phyloP scores from a whole-genome alignment of 192 early-diverging fungal species.

The Umbelopsis isabellina region DNA sequence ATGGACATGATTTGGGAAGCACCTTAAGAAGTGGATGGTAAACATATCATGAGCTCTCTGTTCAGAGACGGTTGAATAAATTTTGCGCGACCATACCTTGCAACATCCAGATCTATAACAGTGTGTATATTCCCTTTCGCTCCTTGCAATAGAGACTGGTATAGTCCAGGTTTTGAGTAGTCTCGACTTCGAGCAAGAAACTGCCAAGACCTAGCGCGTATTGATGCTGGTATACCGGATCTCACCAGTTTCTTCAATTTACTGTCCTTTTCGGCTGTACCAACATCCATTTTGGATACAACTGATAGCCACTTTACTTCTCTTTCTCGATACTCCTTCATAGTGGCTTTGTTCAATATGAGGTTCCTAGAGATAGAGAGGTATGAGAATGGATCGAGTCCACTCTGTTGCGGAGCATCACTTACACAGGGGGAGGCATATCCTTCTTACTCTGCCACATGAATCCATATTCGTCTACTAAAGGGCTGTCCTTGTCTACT shows the following conservation, averaged over 20 bases:
- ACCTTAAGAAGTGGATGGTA: slow-evolving; percentile 43
- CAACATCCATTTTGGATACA: slow-evolving; percentile 41
- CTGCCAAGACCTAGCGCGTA: slow-evolving; percentile 73
- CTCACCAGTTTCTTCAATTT: slow-evolving; percentile 75
- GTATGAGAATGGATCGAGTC: not conserved
- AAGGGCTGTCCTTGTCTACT: not conserved
- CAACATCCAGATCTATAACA: slow-evolving; percentile 89
- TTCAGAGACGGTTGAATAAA: no score
- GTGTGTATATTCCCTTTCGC: slow-evolving; percentile 68
- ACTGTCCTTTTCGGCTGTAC: slow-evolving; percentile 43
- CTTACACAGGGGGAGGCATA: slow-evolving; percentile 15
- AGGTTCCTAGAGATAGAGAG: not conserved
- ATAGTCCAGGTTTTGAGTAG: slow-evolving; percentile 54
- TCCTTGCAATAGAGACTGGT: slow-evolving; percentile 30
- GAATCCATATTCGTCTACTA: slow-evolving; percentile 36
- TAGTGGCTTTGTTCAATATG: slow-evolving; percentile 17
- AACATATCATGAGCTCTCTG: not conserved
- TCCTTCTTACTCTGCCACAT: not conserved
- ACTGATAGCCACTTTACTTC: slow-evolving; percentile 49
- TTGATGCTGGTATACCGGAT: slow-evolving; percentile 68
- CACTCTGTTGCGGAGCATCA: not conserved
- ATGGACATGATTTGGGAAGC: slow-evolving; percentile 87
- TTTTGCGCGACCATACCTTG: slow-evolving; percentile 1
- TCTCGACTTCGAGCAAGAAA: slow-evolving; percentile 59
- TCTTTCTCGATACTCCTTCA: slow-evolving; percentile 46